phyloP scores from a whole-genome alignment of 306 rosid genomes.

The Dalbergia cochinchinensis region DNA sequence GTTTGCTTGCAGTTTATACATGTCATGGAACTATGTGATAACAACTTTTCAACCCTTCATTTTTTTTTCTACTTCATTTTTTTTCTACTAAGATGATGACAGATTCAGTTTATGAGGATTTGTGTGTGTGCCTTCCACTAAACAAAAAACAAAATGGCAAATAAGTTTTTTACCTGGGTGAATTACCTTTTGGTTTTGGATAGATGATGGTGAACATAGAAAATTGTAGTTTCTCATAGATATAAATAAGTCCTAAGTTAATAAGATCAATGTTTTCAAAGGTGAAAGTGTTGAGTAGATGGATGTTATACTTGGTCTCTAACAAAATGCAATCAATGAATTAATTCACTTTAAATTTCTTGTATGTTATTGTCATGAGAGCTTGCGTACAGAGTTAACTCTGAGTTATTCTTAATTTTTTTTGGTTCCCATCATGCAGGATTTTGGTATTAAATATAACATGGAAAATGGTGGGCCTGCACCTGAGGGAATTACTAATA shows the following conservation, averaged over 20 bases:
- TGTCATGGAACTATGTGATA: constrained; percentile 13
- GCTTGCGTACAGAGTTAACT: constrained; percentile 30
- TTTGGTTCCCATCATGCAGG: constrained; percentile 68
- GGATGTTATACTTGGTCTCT: constrained; percentile 20
- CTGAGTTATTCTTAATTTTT: constrained; percentile 20
- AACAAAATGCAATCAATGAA: constrained; percentile 1
- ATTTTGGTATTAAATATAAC: constrained; percentile 96
- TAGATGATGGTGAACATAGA: not conserved
- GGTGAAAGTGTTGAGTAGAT: constrained; percentile 24
- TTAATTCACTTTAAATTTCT: constrained; percentile 15
- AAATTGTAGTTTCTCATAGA: constrained; percentile 15
- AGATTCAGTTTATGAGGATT: constrained; percentile 28
- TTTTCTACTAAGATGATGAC: constrained; percentile 24
- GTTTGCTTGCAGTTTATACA: constrained; percentile 21
- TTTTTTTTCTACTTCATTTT: constrained; percentile 17
- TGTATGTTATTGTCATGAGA: not conserved
- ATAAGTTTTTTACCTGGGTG: constrained; percentile 7
- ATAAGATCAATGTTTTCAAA: constrained; percentile 34
- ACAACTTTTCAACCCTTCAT: not conserved
- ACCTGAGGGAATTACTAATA: constrained; percentile 91
- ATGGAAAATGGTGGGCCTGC: constrained; percentile 99
- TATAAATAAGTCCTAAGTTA: constrained; percentile 29
- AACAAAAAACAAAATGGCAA: not conserved
- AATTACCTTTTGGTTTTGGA: constrained; percentile 33
- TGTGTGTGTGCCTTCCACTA: not conserved